Percentiles rank a stretch among this genome's conserved stretches.
These are phyloP conservation scores for Penicillium sp. DNA, from an alignment of 2,329 filamentous ascomycete genomes.

Conservation along the genomic window DNA sequence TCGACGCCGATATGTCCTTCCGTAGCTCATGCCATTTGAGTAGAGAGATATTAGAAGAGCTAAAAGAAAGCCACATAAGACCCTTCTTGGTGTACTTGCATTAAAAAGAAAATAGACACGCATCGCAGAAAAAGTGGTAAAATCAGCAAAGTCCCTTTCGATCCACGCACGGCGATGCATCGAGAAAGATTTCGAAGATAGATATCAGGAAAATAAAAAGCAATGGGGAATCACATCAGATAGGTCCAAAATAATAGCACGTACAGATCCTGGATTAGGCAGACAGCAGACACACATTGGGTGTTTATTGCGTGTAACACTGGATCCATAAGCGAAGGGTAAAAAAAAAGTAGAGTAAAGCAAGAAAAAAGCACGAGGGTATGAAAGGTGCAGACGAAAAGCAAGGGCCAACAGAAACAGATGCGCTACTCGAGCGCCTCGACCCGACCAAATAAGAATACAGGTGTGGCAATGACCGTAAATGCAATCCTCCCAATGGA, in stretches of 20 bases:
- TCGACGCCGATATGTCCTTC: conserved; percentile 13
- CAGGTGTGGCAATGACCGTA: conserved; percentile 29
- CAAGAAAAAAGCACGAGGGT: conserved; percentile 33
- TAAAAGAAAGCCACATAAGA: conserved; percentile 17
- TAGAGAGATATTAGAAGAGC: conserved; percentile 12
- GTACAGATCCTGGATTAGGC: conserved; percentile 23
- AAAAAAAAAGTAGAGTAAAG: conserved; percentile 16
- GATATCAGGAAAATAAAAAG: conserved; percentile 23
- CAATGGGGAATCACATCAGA: conserved; percentile 32
- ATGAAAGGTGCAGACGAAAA: conserved; percentile 32
- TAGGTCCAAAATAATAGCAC: conserved; percentile 27
- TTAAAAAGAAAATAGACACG: conserved; percentile 10
- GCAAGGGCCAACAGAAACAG: conserved; percentile 22
- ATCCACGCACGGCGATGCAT: conserved; percentile 28
- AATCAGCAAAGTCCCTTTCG: conserved; percentile 25
- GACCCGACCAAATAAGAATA: conserved; percentile 29
- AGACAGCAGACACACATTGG: conserved; percentile 6
- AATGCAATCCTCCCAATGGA: conserved; percentile 36
- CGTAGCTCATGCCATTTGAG: conserved; percentile 16
- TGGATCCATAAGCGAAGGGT: conserved; percentile 11
- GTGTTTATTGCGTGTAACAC: conserved; percentile 9
- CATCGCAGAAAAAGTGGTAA: conserved; percentile 14
- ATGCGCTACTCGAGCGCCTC: conserved; percentile 24
- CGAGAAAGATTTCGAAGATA: conserved; percentile 27
- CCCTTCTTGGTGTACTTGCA: conserved; percentile 13